Evolutionary conservation across 108 stramenopile genomes (phyloP).

Genomic region (Cyclotella atomus): DNA sequence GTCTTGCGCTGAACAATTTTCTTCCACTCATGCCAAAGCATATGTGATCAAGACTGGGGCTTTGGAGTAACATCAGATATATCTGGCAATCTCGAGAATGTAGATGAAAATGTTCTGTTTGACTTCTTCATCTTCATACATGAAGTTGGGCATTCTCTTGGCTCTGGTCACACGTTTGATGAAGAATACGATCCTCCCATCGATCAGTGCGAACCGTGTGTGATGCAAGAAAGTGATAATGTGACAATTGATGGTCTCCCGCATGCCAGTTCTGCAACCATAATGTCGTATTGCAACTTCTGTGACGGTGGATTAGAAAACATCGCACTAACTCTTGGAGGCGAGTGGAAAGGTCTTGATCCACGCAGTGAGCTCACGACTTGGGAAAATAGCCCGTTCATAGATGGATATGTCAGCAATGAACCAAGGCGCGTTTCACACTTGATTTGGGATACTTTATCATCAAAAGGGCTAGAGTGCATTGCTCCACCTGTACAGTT

Average conservation of each 20-base stretch:
- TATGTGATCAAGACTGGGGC: constrained; percentile 35
- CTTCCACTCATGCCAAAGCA: background rate
- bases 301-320: constrained; percentile 36
- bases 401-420: constrained; percentile 29
- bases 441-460: constrained; percentile 19
- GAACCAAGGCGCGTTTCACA: constrained; percentile 32
- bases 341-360: constrained; percentile 31
- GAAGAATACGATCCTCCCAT: constrained; percentile 43
- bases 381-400: constrained; percentile 28
- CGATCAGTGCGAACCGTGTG: constrained; percentile 31
- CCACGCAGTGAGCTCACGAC: constrained; percentile 14
- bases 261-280: constrained; percentile 19
- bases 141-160: constrained; percentile 38
- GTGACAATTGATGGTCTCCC: constrained; percentile 24
- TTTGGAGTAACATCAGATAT: constrained; percentile 41
- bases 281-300: constrained; percentile 51
- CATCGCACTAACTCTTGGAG: constrained; percentile 36
- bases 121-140: constrained; percentile 40
- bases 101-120: constrained; percentile 24
- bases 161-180: constrained; percentile 41
- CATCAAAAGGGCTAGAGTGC: constrained; percentile 26
- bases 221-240: constrained; percentile 6
- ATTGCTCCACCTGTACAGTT: constrained; percentile 11
- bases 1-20: background rate
- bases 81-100: constrained; percentile 13